phyloP scores from a whole-genome alignment of 441 rosid genomes.

The Lepidium campestre region DNA sequence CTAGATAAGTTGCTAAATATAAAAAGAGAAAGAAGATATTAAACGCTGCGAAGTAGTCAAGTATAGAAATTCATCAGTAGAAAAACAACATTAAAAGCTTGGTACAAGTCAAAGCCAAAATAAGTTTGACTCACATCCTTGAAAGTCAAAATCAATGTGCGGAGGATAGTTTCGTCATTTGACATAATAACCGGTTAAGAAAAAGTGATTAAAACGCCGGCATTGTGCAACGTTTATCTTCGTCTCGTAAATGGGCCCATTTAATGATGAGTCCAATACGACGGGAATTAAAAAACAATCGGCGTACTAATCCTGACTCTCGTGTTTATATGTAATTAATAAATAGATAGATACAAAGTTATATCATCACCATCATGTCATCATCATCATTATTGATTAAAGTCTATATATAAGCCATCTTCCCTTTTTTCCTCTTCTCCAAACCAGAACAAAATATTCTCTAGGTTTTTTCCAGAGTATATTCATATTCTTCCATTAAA shows the following conservation, averaged over 20 bases:
- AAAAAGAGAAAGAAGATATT: too few relatives aligned
- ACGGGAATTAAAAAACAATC: slow-evolving; percentile 4
- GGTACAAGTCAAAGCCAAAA: neutral
- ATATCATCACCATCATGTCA: slow-evolving; percentile 9
- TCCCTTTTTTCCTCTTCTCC: slow-evolving; percentile 25
- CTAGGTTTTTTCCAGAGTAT: neutral
- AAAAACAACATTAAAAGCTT: neutral
- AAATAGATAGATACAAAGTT: neutral
- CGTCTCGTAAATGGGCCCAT: slow-evolving; percentile 15
- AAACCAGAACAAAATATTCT: slow-evolving; percentile 15
- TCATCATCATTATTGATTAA: neutral
- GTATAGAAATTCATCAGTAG: neutral
- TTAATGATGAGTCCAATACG: slow-evolving; percentile 21
- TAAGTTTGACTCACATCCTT: neutral
- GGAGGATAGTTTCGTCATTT: neutral
- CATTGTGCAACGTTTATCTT: slow-evolving; percentile 2
- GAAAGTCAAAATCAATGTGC: slow-evolving; percentile 7
- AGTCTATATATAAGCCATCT: slow-evolving; percentile 33
- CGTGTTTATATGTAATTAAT: neutral
- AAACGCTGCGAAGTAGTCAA: too few relatives aligned
- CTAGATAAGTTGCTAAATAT: too few relatives aligned
- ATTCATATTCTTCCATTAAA: slow-evolving; percentile 7
- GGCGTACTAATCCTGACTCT: slow-evolving; percentile 21
- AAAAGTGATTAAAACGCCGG: neutral
- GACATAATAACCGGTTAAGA: neutral